phyloP scores from a whole-genome alignment of 352 stramenopile genomes.

The Phytopythium ostracodes region DNA sequence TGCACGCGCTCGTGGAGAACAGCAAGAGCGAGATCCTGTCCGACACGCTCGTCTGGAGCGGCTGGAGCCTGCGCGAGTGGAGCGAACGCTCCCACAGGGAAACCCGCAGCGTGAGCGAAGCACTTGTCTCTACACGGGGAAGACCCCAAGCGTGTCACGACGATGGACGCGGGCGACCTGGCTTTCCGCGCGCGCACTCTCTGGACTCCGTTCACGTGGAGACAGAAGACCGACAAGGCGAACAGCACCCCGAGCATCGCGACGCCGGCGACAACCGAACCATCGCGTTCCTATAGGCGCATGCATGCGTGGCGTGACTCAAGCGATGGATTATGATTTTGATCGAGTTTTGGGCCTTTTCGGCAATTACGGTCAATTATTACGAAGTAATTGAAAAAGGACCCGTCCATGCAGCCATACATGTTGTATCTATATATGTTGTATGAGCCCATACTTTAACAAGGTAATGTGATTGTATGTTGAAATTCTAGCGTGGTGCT shows the following conservation, averaged over 20 bases:
- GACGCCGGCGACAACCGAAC: background rate
- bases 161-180: background rate
- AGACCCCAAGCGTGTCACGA: background rate
- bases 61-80: constrained; percentile 42
- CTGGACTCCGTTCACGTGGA: background rate
- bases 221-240: background rate
- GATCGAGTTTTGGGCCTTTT: no score
- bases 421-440: no score
- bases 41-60: constrained; percentile 35
- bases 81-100: constrained; percentile 9
- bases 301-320: no score
- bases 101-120: background rate
- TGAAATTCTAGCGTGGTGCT: no score
- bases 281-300: background rate
- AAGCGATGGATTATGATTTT: no score
- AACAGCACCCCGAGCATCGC: background rate
- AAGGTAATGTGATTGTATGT: no score
- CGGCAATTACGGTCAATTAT: no score
- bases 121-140: background rate
- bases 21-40: constrained; percentile 13
- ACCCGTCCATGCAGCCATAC: no score
- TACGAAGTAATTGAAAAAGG: no score
- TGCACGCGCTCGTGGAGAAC: constrained; percentile 24
- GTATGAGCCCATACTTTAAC: no score
- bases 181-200: background rate